These are phyloP conservation scores for Claviceps sorghi DNA, from an alignment of 2,329 filamentous ascomycete genomes.

Conservation along the genomic window DNA sequence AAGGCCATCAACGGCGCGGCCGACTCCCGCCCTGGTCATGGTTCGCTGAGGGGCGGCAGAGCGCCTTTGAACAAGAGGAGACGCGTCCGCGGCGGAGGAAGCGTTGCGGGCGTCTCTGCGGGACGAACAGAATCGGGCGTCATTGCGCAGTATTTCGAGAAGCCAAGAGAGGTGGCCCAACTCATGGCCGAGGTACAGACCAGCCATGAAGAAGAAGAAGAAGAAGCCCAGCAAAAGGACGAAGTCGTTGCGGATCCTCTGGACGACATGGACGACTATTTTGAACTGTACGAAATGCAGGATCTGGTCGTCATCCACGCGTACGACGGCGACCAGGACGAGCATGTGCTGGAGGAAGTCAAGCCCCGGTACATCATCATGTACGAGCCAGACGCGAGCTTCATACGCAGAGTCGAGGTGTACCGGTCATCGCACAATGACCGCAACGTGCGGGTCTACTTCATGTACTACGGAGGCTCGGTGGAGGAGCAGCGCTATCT, in stretches of 20 bases:
- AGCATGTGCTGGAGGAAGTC: conserved; percentile 88
- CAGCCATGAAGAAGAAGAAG: conserved; percentile 36
- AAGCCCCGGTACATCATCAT: conserved; percentile 93
- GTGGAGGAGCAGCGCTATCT: conserved; percentile 94
- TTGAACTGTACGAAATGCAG: conserved; percentile 80
- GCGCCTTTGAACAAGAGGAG: conserved; percentile 75
- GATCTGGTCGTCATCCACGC: conserved; percentile 81
- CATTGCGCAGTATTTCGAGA: conserved; percentile 66
- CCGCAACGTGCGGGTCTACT: conserved; percentile 81
- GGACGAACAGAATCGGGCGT: conserved; percentile 58
- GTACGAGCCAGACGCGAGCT: conserved; percentile 92
- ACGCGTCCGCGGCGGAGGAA: conserved; percentile 65
- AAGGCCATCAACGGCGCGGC: conserved; percentile 55
- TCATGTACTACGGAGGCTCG: conserved; percentile 88
- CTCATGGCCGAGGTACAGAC: conserved; percentile 71
- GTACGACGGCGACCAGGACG: conserved; percentile 90
- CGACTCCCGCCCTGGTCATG: conserved; percentile 35
- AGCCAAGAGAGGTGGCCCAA: conserved; percentile 64
- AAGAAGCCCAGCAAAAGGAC: conserved; percentile 60
- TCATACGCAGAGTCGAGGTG: conserved; percentile 87
- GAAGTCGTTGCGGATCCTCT: conserved; percentile 64
- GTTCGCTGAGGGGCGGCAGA: conserved; percentile 37
- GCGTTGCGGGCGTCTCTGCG: conserved; percentile 32
- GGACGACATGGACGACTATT: conserved; percentile 84
- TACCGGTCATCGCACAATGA: conserved; percentile 90